Evolutionary conservation across 257 asterid species (phyloP), one percentile per base, ranked within the genome.

Genomic region (Misopates orontium): DNA sequence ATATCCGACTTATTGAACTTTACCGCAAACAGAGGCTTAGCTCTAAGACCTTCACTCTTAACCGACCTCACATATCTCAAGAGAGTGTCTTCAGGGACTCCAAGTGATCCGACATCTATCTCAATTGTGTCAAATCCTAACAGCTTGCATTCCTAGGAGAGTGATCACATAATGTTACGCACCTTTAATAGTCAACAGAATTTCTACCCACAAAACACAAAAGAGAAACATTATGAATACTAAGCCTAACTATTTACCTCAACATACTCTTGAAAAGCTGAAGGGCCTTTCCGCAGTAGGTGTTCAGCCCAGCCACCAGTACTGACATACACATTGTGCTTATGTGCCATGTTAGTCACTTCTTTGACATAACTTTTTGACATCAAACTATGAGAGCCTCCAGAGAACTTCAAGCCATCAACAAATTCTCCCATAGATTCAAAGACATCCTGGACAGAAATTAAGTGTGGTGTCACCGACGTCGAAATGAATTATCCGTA

Each of bases 41-140:
- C 97, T 78, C 82, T 79, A 52, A 94, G 94, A 45, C 97, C 96
- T 25, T 83, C 84, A 22, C 78, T 85, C 87, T 94, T 94, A 32
- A 86, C 87, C 75, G 82, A 75, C 79, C 99, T 82, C 76, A 94
- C 92, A 79, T 87, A 94, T 83, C 99, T 86, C 79, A 90, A 49
- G 28, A 94, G 84, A 24, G 82, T 78, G 70, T 94, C 99, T 76
- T 94, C 99, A 60, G 97, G 90, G 19, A 88, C 71, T 58, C 86
- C 97, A 54, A 90, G 85, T 10, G 89, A 83, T 53, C 89, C 87
- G 39, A 73, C 89, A 71, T 94, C 90, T 19, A 94, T 80, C 79
- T 93, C 99, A 59, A 93, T 84, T 19, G 95, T 79, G 77, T 93
- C 97, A 53, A 90, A 85, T 15, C 99, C 99, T 80, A 90, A 74